Evolutionary conservation across 208 protist species (phyloP).

Genomic region (Leishmania major): DNA sequence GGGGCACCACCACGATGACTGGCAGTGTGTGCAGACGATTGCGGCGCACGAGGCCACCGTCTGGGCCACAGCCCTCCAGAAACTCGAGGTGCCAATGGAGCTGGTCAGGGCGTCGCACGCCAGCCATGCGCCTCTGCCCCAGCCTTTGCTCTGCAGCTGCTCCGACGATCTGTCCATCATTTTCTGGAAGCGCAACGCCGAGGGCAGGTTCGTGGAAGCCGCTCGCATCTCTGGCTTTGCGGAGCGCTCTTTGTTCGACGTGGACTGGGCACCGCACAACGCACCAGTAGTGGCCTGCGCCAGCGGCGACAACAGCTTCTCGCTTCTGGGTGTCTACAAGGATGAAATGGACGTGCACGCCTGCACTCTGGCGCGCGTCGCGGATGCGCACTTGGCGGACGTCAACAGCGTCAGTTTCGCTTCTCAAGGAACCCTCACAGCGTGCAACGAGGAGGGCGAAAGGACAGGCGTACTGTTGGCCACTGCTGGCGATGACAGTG

Average conservation of each 20-base stretch:
- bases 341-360: conserved; percentile 36
- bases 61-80: conserved; percentile 80
- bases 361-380: conserved; percentile 40
- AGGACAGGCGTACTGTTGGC: conserved; percentile 50
- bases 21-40: conserved; percentile 83
- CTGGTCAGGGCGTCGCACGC: conserved; percentile 30
- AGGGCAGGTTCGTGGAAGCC: conserved; percentile 42
- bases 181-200: conserved; percentile 62
- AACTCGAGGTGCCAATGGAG: conserved; percentile 50
- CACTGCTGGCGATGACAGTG: conserved; percentile 74
- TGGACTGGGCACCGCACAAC: conserved; percentile 68
- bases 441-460: conserved; percentile 8
- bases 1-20: conserved; percentile 88
- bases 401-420: conserved; percentile 84
- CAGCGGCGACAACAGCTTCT: conserved; percentile 86
- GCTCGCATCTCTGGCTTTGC: conserved; percentile 48
- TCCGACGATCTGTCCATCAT: conserved; percentile 72
- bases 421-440: conserved; percentile 18
- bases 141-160: conserved; percentile 73
- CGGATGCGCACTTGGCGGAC: conserved; percentile 68
- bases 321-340: conserved; percentile 64
- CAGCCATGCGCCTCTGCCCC: conserved; percentile 18
- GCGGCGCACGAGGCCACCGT: conserved; percentile 81
- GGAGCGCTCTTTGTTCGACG: conserved; percentile 73
- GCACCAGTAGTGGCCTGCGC: conserved; percentile 66